Percentiles rank a stretch among this genome's conserved stretches.
phyloP scores from a whole-genome alignment of 2,329 filamentous ascomycete genomes.

The Aspergillus awamori region DNA sequence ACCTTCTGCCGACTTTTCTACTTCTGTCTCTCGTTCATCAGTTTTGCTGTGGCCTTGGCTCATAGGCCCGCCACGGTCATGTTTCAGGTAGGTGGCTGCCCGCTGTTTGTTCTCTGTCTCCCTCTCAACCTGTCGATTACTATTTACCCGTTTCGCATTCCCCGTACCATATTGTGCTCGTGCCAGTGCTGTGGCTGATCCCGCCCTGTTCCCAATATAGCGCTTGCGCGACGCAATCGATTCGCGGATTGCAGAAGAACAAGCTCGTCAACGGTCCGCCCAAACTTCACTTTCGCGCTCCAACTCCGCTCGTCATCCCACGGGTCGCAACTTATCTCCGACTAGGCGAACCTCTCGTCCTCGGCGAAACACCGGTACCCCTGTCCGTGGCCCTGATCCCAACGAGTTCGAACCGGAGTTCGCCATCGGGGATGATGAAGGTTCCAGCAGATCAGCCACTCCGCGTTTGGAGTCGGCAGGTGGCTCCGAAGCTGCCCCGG shows the following conservation, averaged over 20 bases:
- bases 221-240: conserved; percentile 84
- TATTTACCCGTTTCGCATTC: conserved; percentile 3
- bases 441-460: conserved; percentile 63
- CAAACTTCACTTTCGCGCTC: conserved; percentile 50
- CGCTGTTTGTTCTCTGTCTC: not conserved
- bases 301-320: conserved; percentile 44
- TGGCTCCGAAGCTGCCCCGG: conserved; percentile 25
- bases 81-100: conserved; percentile 33
- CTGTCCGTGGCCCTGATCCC: conserved; percentile 72
- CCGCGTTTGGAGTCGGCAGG: conserved; percentile 54
- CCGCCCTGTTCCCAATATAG: conserved; percentile 46
- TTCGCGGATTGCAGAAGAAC: conserved; percentile 85
- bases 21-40: conserved; percentile 18
- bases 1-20: conserved; percentile 15
- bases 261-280: conserved; percentile 70
- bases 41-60: conserved; percentile 22
- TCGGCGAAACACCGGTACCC: conserved; percentile 40
- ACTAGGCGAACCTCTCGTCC: conserved; percentile 34
- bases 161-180: not conserved
- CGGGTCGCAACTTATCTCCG: conserved; percentile 32
- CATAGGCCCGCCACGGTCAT: conserved; percentile 31
- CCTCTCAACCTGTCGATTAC: not conserved
- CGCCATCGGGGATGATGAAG: conserved; percentile 80
- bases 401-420: conserved; percentile 86
- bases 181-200: conserved; percentile 1